Evolutionary conservation across 495 filamentous ascomycete genomes (phyloP).

Genomic region (Halenospora varia): DNA sequence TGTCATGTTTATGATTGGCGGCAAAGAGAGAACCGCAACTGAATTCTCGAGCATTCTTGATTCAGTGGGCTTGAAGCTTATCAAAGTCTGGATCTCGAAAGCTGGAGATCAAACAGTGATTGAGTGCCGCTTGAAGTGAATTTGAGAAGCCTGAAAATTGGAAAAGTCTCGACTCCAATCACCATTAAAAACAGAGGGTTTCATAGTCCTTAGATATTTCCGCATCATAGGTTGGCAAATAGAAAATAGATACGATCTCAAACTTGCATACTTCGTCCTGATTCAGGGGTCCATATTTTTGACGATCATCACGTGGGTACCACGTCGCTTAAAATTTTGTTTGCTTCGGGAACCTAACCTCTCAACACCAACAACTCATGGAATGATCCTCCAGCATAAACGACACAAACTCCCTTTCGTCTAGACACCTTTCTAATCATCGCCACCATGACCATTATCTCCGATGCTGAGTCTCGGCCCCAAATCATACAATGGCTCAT

Average conservation of each 20-base stretch:
- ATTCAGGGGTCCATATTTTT: neutral
- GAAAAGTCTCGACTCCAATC: neutral
- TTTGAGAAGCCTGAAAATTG: neutral
- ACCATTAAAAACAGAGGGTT: neutral
- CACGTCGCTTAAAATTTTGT: neutral
- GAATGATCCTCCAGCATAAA: neutral
- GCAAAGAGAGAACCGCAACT: slow-evolving; percentile 34
- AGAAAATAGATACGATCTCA: too few relatives aligned
- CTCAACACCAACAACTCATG: neutral
- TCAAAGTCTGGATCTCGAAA: slow-evolving; percentile 27
- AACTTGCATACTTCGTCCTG: too few relatives aligned
- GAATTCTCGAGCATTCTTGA: slow-evolving; percentile 27
- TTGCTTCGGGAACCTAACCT: neutral
- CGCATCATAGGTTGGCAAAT: too few relatives aligned
- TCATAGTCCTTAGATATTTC: too few relatives aligned
- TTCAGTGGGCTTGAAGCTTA: slow-evolving; percentile 28
- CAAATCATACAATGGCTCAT: slow-evolving; percentile 26
- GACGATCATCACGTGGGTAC: neutral
- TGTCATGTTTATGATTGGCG: slow-evolving; percentile 34
- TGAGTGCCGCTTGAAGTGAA: slow-evolving; percentile 11
- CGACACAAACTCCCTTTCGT: too few relatives aligned
- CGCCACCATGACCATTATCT: neutral
- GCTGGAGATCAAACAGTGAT: slow-evolving; percentile 8
- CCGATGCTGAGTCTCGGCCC: neutral
- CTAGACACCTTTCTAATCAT: neutral